Evolutionary conservation across 2,329 filamentous ascomycete species (phyloP), one percentile per base, ranked within the genome.

Genomic region (Fusarium tjaetaba): DNA sequence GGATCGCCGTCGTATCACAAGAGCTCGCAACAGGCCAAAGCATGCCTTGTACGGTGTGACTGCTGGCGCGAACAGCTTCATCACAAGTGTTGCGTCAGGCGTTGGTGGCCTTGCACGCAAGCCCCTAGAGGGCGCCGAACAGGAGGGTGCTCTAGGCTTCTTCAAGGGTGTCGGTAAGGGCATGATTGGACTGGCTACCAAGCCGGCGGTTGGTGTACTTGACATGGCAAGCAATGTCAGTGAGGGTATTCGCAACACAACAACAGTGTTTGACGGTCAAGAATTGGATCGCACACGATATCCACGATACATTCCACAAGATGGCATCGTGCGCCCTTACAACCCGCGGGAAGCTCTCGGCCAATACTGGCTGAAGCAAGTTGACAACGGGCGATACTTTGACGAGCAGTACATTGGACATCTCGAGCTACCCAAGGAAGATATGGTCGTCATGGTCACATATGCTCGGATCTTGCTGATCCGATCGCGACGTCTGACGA

Each of bases 151-250:
- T 1, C 87, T 95, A 8, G 96, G 96, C 1, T 99, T 99, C 84
- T 94, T 99, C 84, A 99, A 99, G 85, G 96, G 96, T 62, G 93
- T 99, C 42, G 96, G 96, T 63, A 99, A 98, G 84, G 96, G 96
- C 26, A 88, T 98, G 26, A 88, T 98, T 4, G 96, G 96, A 18
- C 86, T 98, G n/a, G 95, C 95, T 4, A 99, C 96, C 15, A 99
- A 99, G 82, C 96, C 97, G 5, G 95, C 96, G 11, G 97, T 99
- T 65, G 96, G 97, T 63, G 94, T 97, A 28, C 95, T 99, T 74
- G 96, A 99, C 83, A 92, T 99, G 79, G 96, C 97, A 2, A 97
- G 95, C 79, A 98, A 98, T 81, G 93, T 99, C 76, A 96, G 95
- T 32, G 96, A 99, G 84, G 96, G 96, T 59, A 97, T 99, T 62